These are phyloP conservation scores for Acrocalymma vagum DNA, from an alignment of 2,329 filamentous ascomycete species.

Conservation along the genomic window DNA sequence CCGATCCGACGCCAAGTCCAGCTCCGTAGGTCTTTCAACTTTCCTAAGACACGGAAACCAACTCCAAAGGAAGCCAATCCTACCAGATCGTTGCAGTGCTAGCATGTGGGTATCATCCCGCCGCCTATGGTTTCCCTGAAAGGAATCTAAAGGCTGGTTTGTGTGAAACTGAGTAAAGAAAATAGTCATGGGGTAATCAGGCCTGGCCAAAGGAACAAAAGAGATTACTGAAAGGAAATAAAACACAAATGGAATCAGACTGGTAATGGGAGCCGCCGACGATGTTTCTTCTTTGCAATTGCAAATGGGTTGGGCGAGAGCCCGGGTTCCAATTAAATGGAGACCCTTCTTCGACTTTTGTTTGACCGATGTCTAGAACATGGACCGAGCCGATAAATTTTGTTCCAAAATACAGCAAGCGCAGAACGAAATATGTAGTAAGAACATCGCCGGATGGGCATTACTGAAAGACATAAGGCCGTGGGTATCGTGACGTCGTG, in stretches of 20 bases:
- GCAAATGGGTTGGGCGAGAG: slow-evolving; percentile 7
- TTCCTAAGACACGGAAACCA: slow-evolving; percentile 11
- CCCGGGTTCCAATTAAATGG: slow-evolving; percentile 7
- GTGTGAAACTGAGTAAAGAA: background rate
- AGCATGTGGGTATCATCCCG: slow-evolving; percentile 45
- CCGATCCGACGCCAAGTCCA: slow-evolving; percentile 17
- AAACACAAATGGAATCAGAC: slow-evolving; percentile 12
- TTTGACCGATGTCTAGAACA: slow-evolving; percentile 18
- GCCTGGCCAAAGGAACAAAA: slow-evolving; percentile 7
- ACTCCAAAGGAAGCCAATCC: slow-evolving; percentile 33
- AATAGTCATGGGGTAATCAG: no score
- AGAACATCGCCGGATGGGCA: slow-evolving; percentile 29
- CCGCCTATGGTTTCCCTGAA: slow-evolving; percentile 15
- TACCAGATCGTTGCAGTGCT: slow-evolving; percentile 25
- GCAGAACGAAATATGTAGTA: slow-evolving; percentile 34
- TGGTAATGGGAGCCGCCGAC: slow-evolving; percentile 10
- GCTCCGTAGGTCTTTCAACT: slow-evolving; percentile 15
- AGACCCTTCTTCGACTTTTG: slow-evolving; percentile 26
- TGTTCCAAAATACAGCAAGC: slow-evolving; percentile 35
- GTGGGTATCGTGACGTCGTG: slow-evolving; percentile 48
- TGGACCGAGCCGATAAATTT: slow-evolving; percentile 27
- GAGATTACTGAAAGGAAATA: slow-evolving; percentile 8
- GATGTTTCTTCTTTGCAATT: no score
- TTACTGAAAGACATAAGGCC: slow-evolving; percentile 34
- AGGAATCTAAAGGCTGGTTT: slow-evolving; percentile 17